phyloP scores from a whole-genome alignment of 148 eudicot genomes.

The Vaccinium macrocarpon region DNA sequence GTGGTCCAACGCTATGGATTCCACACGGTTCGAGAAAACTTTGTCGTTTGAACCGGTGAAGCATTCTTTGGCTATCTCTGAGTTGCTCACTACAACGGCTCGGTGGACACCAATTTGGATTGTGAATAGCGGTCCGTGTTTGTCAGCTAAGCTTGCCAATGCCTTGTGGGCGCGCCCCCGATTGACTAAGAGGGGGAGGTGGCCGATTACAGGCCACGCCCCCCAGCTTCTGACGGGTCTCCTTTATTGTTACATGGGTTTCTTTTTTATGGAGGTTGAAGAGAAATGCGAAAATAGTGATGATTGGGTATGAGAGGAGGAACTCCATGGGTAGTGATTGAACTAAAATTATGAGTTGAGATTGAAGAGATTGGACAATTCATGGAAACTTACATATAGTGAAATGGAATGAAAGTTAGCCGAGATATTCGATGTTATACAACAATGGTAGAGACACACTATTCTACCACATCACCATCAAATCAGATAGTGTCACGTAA shows the following conservation, averaged over 20 bases:
- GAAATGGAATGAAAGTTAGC: too few relatives aligned
- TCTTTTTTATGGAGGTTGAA: not conserved
- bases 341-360: too few relatives aligned
- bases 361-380: not conserved
- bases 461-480: too few relatives aligned
- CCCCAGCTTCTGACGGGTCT: slow-evolving; percentile 1
- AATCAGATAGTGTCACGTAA: too few relatives aligned
- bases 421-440: too few relatives aligned
- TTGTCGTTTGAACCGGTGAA: slow-evolving; percentile 1
- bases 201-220: slow-evolving; percentile 15
- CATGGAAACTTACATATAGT: too few relatives aligned
- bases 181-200: not conserved
- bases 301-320: not conserved
- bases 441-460: too few relatives aligned
- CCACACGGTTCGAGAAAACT: not conserved
- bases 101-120: not conserved
- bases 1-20: not conserved
- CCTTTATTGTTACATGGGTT: too few relatives aligned
- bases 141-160: slow-evolving; percentile 10
- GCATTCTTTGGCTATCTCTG: not conserved
- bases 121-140: not conserved
- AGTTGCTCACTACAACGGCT: slow-evolving; percentile 2
- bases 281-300: not conserved
- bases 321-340: not conserved
- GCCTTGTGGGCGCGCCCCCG: not conserved